Evolutionary conservation across 805 yeast genomes (phyloP).

Genomic region (Citeromyces nyonsensis): DNA sequence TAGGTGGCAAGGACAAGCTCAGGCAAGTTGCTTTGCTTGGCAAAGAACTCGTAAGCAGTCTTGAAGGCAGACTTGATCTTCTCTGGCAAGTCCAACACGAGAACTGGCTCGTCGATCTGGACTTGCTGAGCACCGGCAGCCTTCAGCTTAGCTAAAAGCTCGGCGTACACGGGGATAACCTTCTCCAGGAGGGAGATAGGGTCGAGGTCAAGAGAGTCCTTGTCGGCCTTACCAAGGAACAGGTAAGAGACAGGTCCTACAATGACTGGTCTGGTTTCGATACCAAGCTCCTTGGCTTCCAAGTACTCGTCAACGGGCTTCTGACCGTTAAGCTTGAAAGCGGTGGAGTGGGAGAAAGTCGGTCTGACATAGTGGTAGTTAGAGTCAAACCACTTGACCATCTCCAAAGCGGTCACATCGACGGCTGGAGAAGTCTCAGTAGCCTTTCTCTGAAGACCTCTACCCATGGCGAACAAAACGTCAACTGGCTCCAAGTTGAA

Average conservation of each 20-base stretch:
- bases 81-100: constrained; percentile 86
- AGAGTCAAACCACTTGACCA: constrained; percentile 99
- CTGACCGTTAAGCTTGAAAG: constrained; percentile 88
- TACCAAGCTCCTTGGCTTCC: constrained; percentile 94
- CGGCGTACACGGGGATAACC: constrained; percentile 86
- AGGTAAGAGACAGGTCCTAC: constrained; percentile 95
- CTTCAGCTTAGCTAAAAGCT: constrained; percentile 73
- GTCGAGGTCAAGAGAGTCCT: constrained; percentile 89
- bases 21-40: constrained; percentile 56
- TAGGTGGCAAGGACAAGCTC: constrained; percentile 77
- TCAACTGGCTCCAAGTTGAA: constrained; percentile 80
- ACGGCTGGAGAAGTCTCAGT: constrained; percentile 78
- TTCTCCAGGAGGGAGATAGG: constrained; percentile 84
- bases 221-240: constrained; percentile 94
- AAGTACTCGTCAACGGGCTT: constrained; percentile 96
- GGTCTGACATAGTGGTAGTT: constrained; percentile 99
- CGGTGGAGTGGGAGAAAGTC: constrained; percentile 89
- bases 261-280: constrained; percentile 94
- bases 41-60: constrained; percentile 70
- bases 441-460: constrained; percentile 97
- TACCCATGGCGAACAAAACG: constrained; percentile 96
- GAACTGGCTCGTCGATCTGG: constrained; percentile 95
- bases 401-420: constrained; percentile 96
- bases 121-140: constrained; percentile 91
- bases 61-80: constrained; percentile 75